Conservation (phyloP, 2,329 filamentous ascomycete genomes). For the Sporothrix curviconia region DNA sequence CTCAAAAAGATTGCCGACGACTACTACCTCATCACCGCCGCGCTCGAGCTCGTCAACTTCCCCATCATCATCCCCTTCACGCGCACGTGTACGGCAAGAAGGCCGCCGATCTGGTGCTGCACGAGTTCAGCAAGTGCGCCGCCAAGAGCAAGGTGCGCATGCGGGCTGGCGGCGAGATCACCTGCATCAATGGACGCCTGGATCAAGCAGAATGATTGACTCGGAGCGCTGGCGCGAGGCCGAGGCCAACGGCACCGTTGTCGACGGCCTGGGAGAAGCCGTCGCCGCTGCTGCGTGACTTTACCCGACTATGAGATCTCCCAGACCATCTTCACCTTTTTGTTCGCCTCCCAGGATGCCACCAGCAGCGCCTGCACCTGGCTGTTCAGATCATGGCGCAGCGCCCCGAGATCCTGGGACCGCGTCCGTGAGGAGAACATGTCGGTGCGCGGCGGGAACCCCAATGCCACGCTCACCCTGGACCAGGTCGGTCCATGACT, state of each 20-base stretch:
- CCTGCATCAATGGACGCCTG: slow-evolving; percentile 95
- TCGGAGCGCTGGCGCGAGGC: slow-evolving; percentile 76
- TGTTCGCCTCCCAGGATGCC: slow-evolving; percentile 96
- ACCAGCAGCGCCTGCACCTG: slow-evolving; percentile 90
- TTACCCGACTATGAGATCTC: slow-evolving; percentile 86
- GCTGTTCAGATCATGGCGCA: slow-evolving; percentile 94
- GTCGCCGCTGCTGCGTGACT: slow-evolving; percentile 71
- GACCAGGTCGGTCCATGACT: slow-evolving; percentile 76
- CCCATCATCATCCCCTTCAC: slow-evolving; percentile 93
- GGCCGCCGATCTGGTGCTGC: slow-evolving; percentile 83
- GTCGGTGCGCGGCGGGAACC: slow-evolving; percentile 65
- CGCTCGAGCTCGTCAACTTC: slow-evolving; percentile 96
- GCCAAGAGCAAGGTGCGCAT: slow-evolving; percentile 91
- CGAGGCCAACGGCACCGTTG: slow-evolving; percentile 67
- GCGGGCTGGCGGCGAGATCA: slow-evolving; percentile 76
- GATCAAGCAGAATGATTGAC: slow-evolving; percentile 80
- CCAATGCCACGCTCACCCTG: slow-evolving; percentile 64
- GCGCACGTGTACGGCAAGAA: slow-evolving; percentile 96
- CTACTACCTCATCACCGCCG: slow-evolving; percentile 93
- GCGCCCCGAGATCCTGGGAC: slow-evolving; percentile 83
- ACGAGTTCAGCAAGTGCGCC: slow-evolving; percentile 83
- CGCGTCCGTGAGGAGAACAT: slow-evolving; percentile 89
- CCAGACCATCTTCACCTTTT: slow-evolving; percentile 90
- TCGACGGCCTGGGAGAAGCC: slow-evolving; percentile 74
- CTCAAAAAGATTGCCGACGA: slow-evolving; percentile 94